A percentile compares a stretch with the other conserved stretches of the same genome.
phyloP scores from a whole-genome alignment of 495 filamentous ascomycete genomes.

The Aspergillus bertholletiae region DNA sequence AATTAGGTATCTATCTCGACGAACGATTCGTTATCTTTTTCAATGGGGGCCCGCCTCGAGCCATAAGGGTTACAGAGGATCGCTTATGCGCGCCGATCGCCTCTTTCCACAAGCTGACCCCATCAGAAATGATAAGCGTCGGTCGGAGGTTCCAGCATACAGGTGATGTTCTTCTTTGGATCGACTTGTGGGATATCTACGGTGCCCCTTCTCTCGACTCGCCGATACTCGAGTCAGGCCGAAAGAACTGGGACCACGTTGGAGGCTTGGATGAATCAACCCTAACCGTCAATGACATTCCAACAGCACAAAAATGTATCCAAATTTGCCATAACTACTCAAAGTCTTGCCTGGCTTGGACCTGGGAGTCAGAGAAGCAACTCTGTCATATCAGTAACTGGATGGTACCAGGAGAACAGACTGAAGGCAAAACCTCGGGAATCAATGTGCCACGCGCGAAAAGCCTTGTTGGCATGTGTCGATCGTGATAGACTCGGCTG shows the following conservation, averaged over 20 bases:
- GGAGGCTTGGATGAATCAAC: constrained; percentile 1
- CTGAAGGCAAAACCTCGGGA: neutral
- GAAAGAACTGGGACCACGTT: constrained; percentile 3
- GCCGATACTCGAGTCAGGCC: neutral
- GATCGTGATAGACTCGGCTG: neutral
- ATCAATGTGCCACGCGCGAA: constrained; percentile 4
- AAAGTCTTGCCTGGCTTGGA: constrained; percentile 1
- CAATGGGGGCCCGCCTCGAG: neutral
- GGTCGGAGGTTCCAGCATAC: neutral
- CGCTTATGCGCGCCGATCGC: constrained; percentile 2
- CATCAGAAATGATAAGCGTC: constrained; percentile 1
- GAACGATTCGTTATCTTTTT: constrained; percentile 2
- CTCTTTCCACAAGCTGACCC: constrained; percentile 1
- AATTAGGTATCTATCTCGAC: constrained; percentile 3
- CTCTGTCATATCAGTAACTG: constrained; percentile 2
- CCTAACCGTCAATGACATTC: neutral
- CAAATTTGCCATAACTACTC: neutral
- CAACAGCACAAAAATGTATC: neutral
- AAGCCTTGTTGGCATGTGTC: neutral
- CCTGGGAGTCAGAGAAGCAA: neutral
- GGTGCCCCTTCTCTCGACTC: neutral
- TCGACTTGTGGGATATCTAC: constrained; percentile 6
- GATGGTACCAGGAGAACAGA: neutral
- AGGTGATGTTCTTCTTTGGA: neutral
- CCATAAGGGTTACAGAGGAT: neutral